A percentile compares a stretch with the other conserved stretches of the same genome.
Evolutionary conservation across 2,329 filamentous ascomycete genomes (phyloP).

Genomic region (Fusarium veterinarium): DNA sequence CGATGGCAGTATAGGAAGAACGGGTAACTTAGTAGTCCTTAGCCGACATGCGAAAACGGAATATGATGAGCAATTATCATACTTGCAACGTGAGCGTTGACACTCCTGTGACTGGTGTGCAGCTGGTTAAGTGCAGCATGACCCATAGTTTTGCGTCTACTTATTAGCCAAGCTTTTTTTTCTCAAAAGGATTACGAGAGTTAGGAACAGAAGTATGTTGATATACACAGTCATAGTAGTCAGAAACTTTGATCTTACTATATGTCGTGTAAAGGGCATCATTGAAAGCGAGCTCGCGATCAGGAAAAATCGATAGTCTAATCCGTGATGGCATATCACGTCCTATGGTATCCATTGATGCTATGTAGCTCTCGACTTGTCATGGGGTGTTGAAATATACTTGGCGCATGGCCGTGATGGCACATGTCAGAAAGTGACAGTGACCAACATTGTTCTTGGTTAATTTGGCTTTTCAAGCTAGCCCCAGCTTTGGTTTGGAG

Average conservation of each 20-base stretch:
- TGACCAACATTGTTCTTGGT: slow-evolving; percentile 5
- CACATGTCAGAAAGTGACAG: slow-evolving; percentile 18
- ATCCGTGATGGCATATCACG: not conserved
- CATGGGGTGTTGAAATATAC: not conserved
- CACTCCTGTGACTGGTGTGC: not conserved
- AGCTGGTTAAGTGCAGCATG: not conserved
- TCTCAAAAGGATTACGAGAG: not conserved
- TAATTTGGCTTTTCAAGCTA: not conserved
- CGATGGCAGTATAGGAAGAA: slow-evolving; percentile 7
- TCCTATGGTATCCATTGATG: not conserved
- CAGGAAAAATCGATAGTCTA: not conserved
- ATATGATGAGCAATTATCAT: slow-evolving; percentile 1
- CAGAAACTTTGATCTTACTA: not conserved
- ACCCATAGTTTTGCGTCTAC: not conserved
- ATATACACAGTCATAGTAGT: not conserved
- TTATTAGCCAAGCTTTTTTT: not conserved
- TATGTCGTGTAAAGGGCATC: not conserved
- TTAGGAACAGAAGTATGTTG: not conserved
- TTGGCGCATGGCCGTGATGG: slow-evolving; percentile 4
- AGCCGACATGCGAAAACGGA: slow-evolving; percentile 8
- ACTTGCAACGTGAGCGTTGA: not conserved
- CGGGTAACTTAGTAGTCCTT: slow-evolving; percentile 11
- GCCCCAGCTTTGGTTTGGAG: not conserved
- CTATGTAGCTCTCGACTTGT: not conserved
- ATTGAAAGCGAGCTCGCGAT: not conserved